phyloP scores from a whole-genome alignment of 2,329 filamentous ascomycete species.

The Colletotrichum lindemuthianum region DNA sequence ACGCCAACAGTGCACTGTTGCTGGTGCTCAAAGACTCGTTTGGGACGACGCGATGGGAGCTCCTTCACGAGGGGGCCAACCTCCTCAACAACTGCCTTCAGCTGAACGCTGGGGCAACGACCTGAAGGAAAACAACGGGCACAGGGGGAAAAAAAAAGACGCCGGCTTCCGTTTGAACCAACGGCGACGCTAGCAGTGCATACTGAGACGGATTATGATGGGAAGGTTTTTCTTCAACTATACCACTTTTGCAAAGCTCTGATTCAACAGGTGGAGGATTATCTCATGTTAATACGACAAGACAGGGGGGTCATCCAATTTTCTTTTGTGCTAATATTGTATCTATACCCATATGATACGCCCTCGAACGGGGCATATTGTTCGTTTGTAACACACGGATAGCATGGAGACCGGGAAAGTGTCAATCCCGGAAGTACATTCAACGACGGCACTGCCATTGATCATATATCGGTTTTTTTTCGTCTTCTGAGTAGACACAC shows the following conservation, averaged over 20 bases:
- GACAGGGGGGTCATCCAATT: not conserved
- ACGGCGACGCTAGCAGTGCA: too few species aligned
- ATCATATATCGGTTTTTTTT: not conserved
- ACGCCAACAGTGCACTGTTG: conserved; percentile 83
- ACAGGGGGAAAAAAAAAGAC: not conserved
- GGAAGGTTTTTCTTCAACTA: conserved; percentile 15
- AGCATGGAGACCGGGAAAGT: conserved; percentile 21
- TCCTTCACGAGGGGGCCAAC: conserved; percentile 86
- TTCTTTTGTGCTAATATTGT: conserved; percentile 21
- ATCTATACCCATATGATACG: conserved; percentile 31
- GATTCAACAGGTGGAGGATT: conserved; percentile 2
- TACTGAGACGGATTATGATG: not conserved
- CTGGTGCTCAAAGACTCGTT: conserved; percentile 86
- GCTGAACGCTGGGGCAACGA: conserved; percentile 51
- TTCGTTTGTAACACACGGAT: conserved; percentile 12
- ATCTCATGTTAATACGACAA: conserved; percentile 1
- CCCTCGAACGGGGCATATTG: conserved; percentile 1
- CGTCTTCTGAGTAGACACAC: not conserved
- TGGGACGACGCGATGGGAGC: conserved; percentile 85
- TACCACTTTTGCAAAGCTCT: conserved; percentile 29
- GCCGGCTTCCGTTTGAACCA: not conserved
- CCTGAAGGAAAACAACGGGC: not conserved
- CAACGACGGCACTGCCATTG: not conserved
- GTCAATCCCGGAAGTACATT: conserved; percentile 18
- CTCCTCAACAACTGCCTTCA: conserved; percentile 84